Evolutionary conservation across 78 protist species (phyloP).

Genomic region (Dictyostelium firmibasis): DNA sequence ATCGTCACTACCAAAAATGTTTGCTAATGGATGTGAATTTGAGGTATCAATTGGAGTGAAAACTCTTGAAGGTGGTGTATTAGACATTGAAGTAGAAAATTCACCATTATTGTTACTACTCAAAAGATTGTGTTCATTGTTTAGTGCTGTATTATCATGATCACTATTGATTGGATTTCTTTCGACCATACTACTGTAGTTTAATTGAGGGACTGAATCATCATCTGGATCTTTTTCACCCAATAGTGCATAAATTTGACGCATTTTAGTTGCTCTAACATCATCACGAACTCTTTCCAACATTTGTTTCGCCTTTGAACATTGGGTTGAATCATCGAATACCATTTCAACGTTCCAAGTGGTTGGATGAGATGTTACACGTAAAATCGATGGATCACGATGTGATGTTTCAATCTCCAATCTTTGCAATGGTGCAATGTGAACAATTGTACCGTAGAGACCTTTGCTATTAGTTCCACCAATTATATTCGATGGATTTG

Average conservation of each 20-base stretch:
- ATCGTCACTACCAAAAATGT: not conserved
- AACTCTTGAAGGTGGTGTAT: not conserved
- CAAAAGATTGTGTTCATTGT: not conserved
- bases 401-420: constrained; percentile 60
- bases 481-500: not conserved
- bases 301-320: constrained; percentile 36
- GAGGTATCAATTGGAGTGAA: constrained; percentile 59
- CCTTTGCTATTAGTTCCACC: constrained; percentile 2
- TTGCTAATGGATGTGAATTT: constrained; percentile 64
- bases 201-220: not conserved
- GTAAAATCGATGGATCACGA: constrained; percentile 25
- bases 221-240: constrained; percentile 77
- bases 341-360: constrained; percentile 77
- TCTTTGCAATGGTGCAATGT: constrained; percentile 65
- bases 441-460: constrained; percentile 37
- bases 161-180: not conserved
- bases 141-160: not conserved
- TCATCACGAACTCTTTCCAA: constrained; percentile 60
- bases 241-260: constrained; percentile 58
- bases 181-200: not conserved
- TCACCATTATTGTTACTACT: constrained; percentile 1
- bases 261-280: constrained; percentile 66
- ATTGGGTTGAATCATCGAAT: constrained; percentile 36
- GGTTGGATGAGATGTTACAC: constrained; percentile 57
- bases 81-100: not conserved